Evolutionary conservation across 2,329 filamentous ascomycete genomes (phyloP).

Genomic region (Ilyonectria destructans): DNA sequence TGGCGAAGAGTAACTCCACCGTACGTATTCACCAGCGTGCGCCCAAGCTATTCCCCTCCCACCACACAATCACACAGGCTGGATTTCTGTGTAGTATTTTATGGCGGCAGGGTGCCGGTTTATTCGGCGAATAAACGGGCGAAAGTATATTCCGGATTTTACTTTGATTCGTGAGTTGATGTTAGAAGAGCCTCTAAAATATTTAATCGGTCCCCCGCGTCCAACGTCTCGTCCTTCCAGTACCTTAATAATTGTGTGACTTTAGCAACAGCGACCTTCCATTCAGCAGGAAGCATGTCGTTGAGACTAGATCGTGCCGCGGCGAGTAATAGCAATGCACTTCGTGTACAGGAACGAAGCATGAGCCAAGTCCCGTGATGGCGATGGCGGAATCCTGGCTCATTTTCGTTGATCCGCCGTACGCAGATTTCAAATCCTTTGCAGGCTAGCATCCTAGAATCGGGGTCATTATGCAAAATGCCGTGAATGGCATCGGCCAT

Average conservation of each 20-base stretch:
- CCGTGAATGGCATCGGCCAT: slow-evolving; percentile 6
- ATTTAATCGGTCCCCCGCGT: neutral
- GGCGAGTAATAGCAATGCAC: slow-evolving; percentile 12
- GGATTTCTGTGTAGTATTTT: too few species aligned
- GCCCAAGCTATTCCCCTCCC: too few species aligned
- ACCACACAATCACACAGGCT: too few species aligned
- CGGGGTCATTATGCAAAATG: neutral
- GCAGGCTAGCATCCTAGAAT: neutral
- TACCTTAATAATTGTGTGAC: neutral
- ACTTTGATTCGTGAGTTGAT: neutral
- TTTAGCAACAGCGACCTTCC: neutral
- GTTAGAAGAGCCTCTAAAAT: neutral
- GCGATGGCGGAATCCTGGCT: slow-evolving; percentile 4
- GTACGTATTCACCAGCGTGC: too few species aligned
- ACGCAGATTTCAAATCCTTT: slow-evolving; percentile 10
- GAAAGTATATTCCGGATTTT: neutral
- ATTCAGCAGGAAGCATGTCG: neutral
- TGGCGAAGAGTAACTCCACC: too few species aligned
- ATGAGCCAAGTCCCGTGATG: slow-evolving; percentile 24
- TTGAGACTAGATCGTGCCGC: slow-evolving; percentile 1
- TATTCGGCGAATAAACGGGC: too few species aligned
- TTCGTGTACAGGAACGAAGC: slow-evolving; percentile 16
- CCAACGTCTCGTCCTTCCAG: neutral
- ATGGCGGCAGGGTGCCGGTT: too few species aligned
- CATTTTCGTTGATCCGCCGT: slow-evolving; percentile 5